phyloP scores from a whole-genome alignment of 441 rosid genomes.

The Manihot esculenta region DNA sequence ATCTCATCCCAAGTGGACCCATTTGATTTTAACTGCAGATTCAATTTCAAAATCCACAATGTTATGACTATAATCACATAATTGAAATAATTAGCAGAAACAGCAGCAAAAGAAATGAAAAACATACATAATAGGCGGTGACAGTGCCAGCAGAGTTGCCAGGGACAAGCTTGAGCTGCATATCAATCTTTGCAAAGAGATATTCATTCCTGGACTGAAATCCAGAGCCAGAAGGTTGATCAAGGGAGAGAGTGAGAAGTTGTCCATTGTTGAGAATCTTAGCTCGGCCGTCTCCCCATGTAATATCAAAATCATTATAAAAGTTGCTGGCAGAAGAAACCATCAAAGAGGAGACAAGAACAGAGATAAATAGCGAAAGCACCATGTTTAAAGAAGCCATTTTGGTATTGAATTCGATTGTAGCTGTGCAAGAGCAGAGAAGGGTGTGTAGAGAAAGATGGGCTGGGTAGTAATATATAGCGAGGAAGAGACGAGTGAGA shows the following conservation, averaged over 20 bases:
- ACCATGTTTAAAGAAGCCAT: background rate
- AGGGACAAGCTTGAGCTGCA: constrained; percentile 26
- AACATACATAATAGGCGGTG: constrained; percentile 21
- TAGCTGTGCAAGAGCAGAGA: background rate
- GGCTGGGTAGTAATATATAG: background rate
- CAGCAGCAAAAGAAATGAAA: background rate
- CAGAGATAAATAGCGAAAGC: background rate
- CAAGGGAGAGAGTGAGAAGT: constrained; percentile 27
- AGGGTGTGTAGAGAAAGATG: background rate
- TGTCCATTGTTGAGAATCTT: constrained; percentile 21
- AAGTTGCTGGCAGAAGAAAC: constrained; percentile 17
- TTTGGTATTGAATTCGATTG: too few relatives aligned
- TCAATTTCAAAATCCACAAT: background rate
- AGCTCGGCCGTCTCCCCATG: constrained; percentile 22
- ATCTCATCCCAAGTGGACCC: constrained; percentile 46
- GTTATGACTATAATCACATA: background rate
- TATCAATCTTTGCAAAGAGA: constrained; percentile 23
- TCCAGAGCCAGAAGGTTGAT: constrained; percentile 31
- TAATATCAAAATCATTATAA: constrained; percentile 11
- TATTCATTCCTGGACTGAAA: constrained; percentile 27
- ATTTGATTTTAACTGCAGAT: constrained; percentile 27
- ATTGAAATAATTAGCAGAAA: too few relatives aligned
- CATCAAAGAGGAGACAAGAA: background rate
- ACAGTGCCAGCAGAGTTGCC: constrained; percentile 27
- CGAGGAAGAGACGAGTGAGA: background rate